Evolutionary conservation across 2,329 filamentous ascomycete genomes (phyloP).

Genomic region (Huntiella abstrusa): DNA sequence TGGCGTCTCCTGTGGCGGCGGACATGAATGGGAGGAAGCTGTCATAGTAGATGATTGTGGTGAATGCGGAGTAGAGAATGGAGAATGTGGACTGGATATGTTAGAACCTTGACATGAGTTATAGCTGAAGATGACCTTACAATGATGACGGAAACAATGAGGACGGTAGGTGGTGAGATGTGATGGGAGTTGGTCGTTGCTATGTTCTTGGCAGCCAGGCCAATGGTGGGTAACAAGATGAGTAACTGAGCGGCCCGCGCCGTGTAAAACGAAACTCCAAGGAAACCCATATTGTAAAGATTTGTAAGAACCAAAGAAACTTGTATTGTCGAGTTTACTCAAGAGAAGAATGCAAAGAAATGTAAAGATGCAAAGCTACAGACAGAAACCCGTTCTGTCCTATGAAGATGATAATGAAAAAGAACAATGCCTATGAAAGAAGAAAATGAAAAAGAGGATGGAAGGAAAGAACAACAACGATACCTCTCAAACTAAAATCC

Average conservation of each 20-base stretch:
- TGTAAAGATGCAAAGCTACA: too few relatives aligned
- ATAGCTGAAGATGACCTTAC: constrained; percentile 32
- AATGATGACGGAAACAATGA: constrained; percentile 62
- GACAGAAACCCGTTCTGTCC: too few relatives aligned
- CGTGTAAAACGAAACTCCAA: constrained; percentile 61
- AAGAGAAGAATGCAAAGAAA: too few relatives aligned
- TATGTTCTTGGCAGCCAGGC: constrained; percentile 68
- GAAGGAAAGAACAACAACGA: too few relatives aligned
- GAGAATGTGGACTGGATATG: constrained; percentile 52
- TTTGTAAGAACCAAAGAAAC: too few relatives aligned
- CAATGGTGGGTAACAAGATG: constrained; percentile 58
- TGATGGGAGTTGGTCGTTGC: constrained; percentile 49
- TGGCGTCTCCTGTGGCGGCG: constrained; percentile 43
- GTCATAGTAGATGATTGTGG: constrained; percentile 66
- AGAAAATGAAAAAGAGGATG: too few relatives aligned
- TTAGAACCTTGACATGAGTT: constrained; percentile 12
- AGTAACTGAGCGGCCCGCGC: constrained; percentile 52
- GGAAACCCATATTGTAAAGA: constrained; percentile 34
- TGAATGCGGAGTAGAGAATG: constrained; percentile 59
- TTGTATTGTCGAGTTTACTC: too few relatives aligned
- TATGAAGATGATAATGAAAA: too few relatives aligned
- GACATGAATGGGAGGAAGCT: constrained; percentile 57
- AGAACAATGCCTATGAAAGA: too few relatives aligned
- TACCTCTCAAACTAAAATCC: too few relatives aligned
- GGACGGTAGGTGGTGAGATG: constrained; percentile 47